phyloP scores from a whole-genome alignment of 495 filamentous ascomycete genomes.

The Lophiotrema nucula region DNA sequence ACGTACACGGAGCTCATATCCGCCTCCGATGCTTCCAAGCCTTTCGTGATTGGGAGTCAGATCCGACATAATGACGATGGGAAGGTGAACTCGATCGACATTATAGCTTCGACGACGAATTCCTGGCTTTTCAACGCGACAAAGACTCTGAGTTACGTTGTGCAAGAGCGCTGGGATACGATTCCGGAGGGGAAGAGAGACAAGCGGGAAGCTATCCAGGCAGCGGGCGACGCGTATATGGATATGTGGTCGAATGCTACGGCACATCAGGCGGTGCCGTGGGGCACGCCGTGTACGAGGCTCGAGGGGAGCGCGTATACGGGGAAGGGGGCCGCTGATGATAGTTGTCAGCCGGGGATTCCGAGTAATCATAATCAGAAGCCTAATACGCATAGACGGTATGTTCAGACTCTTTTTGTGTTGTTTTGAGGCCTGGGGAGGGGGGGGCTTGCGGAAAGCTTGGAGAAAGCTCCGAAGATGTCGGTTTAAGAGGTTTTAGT shows the following conservation, averaged over 20 bases:
- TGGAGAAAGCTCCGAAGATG: no score
- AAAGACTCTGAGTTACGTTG: conserved; percentile 48
- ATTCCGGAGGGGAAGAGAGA: conserved; percentile 49
- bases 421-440: conserved; percentile 44
- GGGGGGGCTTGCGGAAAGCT: background rate
- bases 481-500: no score
- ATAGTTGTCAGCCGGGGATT: conserved; percentile 41
- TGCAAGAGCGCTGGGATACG: conserved; percentile 45
- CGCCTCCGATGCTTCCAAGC: conserved; percentile 1
- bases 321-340: conserved; percentile 32
- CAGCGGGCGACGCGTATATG: conserved; percentile 51
- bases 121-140: conserved; percentile 55
- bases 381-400: conserved; percentile 37
- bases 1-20: conserved; percentile 29
- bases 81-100: conserved; percentile 39
- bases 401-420: no score
- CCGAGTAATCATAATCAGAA: conserved; percentile 34
- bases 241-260: conserved; percentile 46
- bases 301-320: conserved; percentile 18
- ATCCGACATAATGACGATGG: conserved; percentile 42
- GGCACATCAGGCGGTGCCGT: conserved; percentile 41
- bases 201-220: conserved; percentile 47
- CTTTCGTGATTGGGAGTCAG: conserved; percentile 22
- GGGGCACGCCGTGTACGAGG: conserved; percentile 43
- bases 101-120: conserved; percentile 45